Conservation (phyloP, 2,329 filamentous ascomycete species). For the Pochonia chlamydosporia region DNA sequence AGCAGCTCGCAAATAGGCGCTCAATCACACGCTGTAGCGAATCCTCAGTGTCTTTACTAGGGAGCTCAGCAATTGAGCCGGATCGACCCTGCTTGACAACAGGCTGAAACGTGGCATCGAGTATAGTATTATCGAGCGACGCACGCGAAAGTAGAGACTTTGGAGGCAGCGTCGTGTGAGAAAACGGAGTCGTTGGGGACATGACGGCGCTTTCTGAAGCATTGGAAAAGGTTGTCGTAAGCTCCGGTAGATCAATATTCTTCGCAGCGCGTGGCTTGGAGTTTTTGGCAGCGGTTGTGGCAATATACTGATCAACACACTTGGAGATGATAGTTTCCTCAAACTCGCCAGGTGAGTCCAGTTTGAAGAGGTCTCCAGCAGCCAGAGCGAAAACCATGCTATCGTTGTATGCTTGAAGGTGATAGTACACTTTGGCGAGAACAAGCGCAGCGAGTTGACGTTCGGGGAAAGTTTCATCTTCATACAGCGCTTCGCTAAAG, state of each 20-base stretch:
- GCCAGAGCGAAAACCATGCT: constrained; percentile 98
- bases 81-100: constrained; percentile 47
- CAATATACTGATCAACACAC: constrained; percentile 97
- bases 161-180: constrained; percentile 84
- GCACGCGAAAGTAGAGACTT: constrained; percentile 91
- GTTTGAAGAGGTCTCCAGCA: constrained; percentile 89
- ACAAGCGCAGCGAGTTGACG: constrained; percentile 91
- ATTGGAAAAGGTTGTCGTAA: constrained; percentile 73
- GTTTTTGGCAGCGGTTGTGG: constrained; percentile 54
- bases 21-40: constrained; percentile 81
- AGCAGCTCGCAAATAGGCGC: constrained; percentile 84
- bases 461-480: constrained; percentile 91
- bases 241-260: constrained; percentile 52
- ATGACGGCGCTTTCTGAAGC: constrained; percentile 65
- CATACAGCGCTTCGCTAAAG: constrained; percentile 86
- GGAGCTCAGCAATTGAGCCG: constrained; percentile 58
- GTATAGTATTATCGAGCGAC: constrained; percentile 57
- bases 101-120: constrained; percentile 53
- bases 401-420: constrained; percentile 97
- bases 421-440: constrained; percentile 97
- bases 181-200: constrained; percentile 92
- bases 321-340: constrained; percentile 99
- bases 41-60: constrained; percentile 65
- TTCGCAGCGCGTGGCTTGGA: constrained; percentile 35
- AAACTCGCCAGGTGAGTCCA: constrained; percentile 87